Base-by-base conservation (phyloP, 2,329 filamentous ascomycete genomes). In the Colletotrichum viniferum region DNA sequence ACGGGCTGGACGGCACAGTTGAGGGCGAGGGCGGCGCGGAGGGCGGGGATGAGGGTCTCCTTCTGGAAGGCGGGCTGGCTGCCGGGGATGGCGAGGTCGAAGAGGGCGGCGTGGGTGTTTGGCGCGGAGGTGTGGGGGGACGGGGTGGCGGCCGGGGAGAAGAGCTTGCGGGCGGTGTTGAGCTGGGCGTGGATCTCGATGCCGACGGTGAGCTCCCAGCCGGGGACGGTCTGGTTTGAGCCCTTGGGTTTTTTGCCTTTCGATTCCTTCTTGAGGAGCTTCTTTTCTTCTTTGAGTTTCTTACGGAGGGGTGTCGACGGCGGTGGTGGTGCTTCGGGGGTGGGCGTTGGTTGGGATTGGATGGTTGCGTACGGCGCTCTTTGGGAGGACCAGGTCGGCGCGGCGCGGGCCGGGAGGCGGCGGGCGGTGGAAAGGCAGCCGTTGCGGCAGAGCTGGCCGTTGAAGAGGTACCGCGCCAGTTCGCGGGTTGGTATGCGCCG, bases 111-210 rank as follows among this genome's bases (percentile, higher is more conserved):
- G 84, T 96, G 94, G n/a, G 91, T 92, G 82, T 99, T 98, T 21
- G 43, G 43, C n/a, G 43, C 43, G n/a, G 43, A 52, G 10, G 38
- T 21, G 43, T 7, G 7, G 96, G 94, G 4, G 87, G 80, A 92
- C 90, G 1, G 91, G 0, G 92, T 92, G 14, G 87, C 83, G 13
- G 93, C 93, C 48, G 90, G 84, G 2, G 97, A 98, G 86, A 99
- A 99, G 71, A 99, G 91, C 85, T 99, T 99, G 81, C 90, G 89
- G 6, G 91, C 89, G 0, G 96, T 97, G 84, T 98, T 98, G 81
- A 99, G 89, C 85, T 98, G 96, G 24, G 97, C 97, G 83, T 99
- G 97, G 78, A 99, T 97, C 86, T 99, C 97, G 79, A 99, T 96
- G 76, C 97, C 97, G 32, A 98, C 95, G 0, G 96, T 98, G 80